A percentile compares a stretch with the other conserved stretches of the same genome.
Conservation (phyloP, 2,329 filamentous ascomycete species). For the Sporothrix curviconia region DNA sequence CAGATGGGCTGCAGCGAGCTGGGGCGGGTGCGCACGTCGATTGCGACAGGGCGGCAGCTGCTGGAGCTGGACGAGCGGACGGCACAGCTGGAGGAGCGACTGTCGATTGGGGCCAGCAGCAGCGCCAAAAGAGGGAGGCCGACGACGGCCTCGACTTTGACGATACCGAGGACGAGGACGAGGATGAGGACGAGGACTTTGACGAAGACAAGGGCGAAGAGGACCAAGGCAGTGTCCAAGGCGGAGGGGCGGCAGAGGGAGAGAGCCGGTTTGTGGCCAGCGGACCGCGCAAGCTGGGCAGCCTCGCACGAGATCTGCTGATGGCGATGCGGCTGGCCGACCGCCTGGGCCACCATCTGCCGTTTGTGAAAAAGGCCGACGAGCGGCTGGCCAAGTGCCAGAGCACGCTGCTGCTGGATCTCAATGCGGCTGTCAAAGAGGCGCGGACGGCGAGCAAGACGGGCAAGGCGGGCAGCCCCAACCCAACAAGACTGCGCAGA, state of each 20-base stretch:
- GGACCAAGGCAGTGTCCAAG: too few species aligned
- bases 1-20: constrained; percentile 59
- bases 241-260: too few species aligned
- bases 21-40: constrained; percentile 52
- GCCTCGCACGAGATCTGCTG: constrained; percentile 41
- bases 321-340: constrained; percentile 37
- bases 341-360: constrained; percentile 39
- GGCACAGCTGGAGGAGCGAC: constrained; percentile 53
- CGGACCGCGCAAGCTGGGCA: constrained; percentile 40
- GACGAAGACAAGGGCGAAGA: constrained; percentile 28
- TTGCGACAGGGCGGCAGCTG: constrained; percentile 56
- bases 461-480: constrained; percentile 23
- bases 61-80: constrained; percentile 61
- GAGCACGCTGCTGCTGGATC: constrained; percentile 50
- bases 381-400: constrained; percentile 48
- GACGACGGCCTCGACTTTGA: not conserved
- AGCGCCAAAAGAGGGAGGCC: constrained; percentile 23
- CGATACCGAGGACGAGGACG: constrained; percentile 9
- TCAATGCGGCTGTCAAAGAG: constrained; percentile 43
- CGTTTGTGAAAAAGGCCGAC: constrained; percentile 46
- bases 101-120: constrained; percentile 45
- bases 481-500: constrained; percentile 31
- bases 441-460: constrained; percentile 30
- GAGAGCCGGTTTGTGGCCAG: constrained; percentile 34
- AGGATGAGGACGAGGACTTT: constrained; percentile 29